A percentile compares a stretch with the other conserved stretches of the same genome.
phyloP scores from a whole-genome alignment of 768 basidiomycete genomes.

The Mycena kentingensis region DNA sequence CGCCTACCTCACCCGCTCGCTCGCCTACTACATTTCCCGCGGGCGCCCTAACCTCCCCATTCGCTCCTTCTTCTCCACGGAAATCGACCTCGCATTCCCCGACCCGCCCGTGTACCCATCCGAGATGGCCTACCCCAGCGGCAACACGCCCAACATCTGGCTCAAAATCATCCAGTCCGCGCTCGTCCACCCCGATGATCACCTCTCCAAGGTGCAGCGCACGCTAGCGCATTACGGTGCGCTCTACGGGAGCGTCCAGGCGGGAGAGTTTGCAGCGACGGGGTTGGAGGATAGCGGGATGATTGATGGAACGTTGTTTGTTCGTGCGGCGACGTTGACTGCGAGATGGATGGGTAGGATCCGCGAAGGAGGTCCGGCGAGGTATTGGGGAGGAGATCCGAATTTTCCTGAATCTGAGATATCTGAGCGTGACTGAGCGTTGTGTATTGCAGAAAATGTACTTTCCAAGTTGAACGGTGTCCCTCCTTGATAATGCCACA shows the following conservation, averaged over 20 bases:
- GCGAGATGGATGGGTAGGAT: constrained; percentile 43
- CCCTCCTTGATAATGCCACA: too few species aligned
- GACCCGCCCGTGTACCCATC: constrained; percentile 16
- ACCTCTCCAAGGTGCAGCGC: constrained; percentile 44
- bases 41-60: constrained; percentile 17
- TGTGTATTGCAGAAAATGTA: too few species aligned
- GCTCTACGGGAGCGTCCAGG: constrained; percentile 43
- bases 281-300: constrained; percentile 53
- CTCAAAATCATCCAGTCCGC: constrained; percentile 40
- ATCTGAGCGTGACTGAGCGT: too few species aligned
- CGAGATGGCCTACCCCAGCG: constrained; percentile 13
- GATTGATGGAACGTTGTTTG: constrained; percentile 65
- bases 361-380: constrained; percentile 36
- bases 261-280: constrained; percentile 33
- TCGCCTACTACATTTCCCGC: constrained; percentile 49
- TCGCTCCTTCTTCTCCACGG: constrained; percentile 14
- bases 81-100: constrained; percentile 19
- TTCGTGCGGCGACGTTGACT: constrained; percentile 57
- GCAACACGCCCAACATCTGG: constrained; percentile 41
- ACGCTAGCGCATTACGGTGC: constrained; percentile 37
- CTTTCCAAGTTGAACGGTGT: too few species aligned
- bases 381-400: constrained; percentile 18
- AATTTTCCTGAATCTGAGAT: constrained; percentile 1
- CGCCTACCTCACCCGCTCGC: constrained; percentile 72
- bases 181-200: constrained; percentile 40